Percentiles rank a stretch among this genome's conserved stretches.
Evolutionary conservation across 805 yeast genomes (phyloP).

Genomic region (Suhomyces tanzawaensis): DNA sequence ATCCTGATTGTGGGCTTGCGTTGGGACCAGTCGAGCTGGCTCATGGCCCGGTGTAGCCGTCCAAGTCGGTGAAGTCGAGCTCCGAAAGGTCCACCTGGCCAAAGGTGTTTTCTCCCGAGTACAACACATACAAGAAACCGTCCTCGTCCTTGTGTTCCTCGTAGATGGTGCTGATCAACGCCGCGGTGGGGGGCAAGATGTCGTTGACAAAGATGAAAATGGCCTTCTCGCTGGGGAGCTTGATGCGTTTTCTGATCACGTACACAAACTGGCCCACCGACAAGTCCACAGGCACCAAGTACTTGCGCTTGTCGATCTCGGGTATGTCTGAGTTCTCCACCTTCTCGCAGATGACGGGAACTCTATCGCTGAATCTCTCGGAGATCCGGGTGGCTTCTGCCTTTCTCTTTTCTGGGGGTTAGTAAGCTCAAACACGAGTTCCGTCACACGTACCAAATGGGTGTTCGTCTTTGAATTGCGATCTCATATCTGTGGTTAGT

Average conservation of each 20-base stretch:
- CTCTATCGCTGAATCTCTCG: conserved; percentile 84
- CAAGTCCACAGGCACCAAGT: conserved; percentile 91
- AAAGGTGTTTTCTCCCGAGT: conserved; percentile 97
- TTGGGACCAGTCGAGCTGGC: too few relatives aligned
- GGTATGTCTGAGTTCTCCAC: conserved; percentile 96
- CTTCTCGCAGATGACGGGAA: conserved; percentile 96
- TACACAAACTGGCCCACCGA: conserved; percentile 98
- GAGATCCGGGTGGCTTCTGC: conserved; percentile 92
- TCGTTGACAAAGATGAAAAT: conserved; percentile 96
- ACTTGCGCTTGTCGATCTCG: conserved; percentile 95
- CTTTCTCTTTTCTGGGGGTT: conserved; percentile 71
- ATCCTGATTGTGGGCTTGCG: too few relatives aligned
- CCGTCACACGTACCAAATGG: conserved; percentile 79
- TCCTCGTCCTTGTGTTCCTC: conserved; percentile 98
- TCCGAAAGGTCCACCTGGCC: conserved; percentile 44
- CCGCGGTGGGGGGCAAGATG: conserved; percentile 96
- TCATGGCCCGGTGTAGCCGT: conserved; percentile 7
- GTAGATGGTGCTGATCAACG: conserved; percentile 90
- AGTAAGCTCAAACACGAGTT: conserved; percentile 2
- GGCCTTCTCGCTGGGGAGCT: conserved; percentile 95
- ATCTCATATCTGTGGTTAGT: conserved; percentile 56
- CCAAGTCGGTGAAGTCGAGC: conserved; percentile 17
- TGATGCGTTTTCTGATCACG: conserved; percentile 93
- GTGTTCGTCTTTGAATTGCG: conserved; percentile 92
- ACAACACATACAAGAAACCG: conserved; percentile 92